These are phyloP conservation scores for Solanum paucissectum DNA, from an alignment of 257 asterid genomes.

Conservation along the genomic window DNA sequence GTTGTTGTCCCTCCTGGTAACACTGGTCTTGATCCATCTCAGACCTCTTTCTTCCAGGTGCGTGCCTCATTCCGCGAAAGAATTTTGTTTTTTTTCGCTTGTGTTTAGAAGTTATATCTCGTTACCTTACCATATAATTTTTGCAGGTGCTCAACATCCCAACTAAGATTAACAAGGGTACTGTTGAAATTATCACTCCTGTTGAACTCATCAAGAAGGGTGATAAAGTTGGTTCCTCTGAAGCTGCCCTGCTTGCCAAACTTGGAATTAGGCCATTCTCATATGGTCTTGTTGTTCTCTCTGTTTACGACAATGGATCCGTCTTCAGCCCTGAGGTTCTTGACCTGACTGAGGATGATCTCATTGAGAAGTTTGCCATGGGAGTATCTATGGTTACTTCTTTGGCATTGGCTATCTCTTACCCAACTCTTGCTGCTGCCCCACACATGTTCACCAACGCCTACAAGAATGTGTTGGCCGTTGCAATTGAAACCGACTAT, in stretches of 20 bases:
- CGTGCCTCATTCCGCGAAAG: neutral
- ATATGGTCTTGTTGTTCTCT: constrained; percentile 58
- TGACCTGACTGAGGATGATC: constrained; percentile 81
- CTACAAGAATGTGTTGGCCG: constrained; percentile 66
- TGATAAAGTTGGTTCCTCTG: constrained; percentile 93
- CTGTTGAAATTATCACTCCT: constrained; percentile 93
- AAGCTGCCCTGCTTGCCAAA: constrained; percentile 86
- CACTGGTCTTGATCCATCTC: constrained; percentile 95
- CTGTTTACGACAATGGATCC: constrained; percentile 77
- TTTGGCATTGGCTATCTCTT: constrained; percentile 57
- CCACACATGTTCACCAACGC: constrained; percentile 85
- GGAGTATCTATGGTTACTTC: constrained; percentile 81
- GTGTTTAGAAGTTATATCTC: neutral
- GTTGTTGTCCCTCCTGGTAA: constrained; percentile 95
- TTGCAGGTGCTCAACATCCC: constrained; percentile 85
- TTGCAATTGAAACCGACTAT: constrained; percentile 66
- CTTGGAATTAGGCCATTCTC: constrained; percentile 96
- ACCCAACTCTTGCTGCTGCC: constrained; percentile 86
- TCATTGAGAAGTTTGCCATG: constrained; percentile 49
- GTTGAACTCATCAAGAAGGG: constrained; percentile 97
- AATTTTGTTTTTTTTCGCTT: rapidly evolving
- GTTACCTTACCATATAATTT: neutral
- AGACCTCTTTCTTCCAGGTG: constrained; percentile 97
- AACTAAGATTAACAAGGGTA: constrained; percentile 97
- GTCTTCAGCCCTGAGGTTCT: constrained; percentile 91